Evolutionary conservation across 176 grass and related monocot species (phyloP).

Genomic region (Saccharum officinarum): DNA sequence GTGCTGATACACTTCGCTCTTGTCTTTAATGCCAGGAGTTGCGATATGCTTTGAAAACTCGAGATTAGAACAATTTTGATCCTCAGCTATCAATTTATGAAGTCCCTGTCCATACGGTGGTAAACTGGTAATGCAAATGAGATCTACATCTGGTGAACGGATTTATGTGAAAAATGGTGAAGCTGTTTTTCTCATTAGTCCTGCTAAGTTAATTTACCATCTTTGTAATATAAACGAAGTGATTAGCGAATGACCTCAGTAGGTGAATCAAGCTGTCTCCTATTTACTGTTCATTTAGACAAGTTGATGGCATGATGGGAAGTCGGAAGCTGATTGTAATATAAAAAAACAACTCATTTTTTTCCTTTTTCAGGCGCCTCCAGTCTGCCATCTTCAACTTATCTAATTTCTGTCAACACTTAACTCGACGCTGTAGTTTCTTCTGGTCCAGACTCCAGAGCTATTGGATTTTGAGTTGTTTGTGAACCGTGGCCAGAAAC

Average conservation of each 20-base stretch:
- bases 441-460: not conserved
- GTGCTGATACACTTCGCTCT: not conserved
- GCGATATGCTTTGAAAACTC: constrained; percentile 49
- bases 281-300: not conserved
- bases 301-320: not conserved
- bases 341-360: not conserved
- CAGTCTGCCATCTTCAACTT: not conserved
- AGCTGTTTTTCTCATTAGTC: not conserved
- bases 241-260: not conserved
- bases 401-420: not conserved
- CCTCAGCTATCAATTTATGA: not conserved
- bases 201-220: constrained; percentile 10
- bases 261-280: not conserved
- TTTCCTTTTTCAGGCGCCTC: not conserved
- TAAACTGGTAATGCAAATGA: not conserved
- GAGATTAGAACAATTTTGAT: constrained; percentile 32
- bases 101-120: not conserved
- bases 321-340: not conserved
- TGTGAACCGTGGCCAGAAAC: not conserved
- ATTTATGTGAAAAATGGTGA: constrained; percentile 29
- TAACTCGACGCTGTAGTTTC: not conserved
- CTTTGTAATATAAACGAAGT: constrained; percentile 30
- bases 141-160: not conserved
- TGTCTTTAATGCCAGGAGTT: constrained; percentile 38
- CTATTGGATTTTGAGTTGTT: not conserved